Evolutionary conservation across 495 filamentous ascomycete species (phyloP), one percentile per base, ranked within the genome.

Genomic region (Pyronema domesticum): DNA sequence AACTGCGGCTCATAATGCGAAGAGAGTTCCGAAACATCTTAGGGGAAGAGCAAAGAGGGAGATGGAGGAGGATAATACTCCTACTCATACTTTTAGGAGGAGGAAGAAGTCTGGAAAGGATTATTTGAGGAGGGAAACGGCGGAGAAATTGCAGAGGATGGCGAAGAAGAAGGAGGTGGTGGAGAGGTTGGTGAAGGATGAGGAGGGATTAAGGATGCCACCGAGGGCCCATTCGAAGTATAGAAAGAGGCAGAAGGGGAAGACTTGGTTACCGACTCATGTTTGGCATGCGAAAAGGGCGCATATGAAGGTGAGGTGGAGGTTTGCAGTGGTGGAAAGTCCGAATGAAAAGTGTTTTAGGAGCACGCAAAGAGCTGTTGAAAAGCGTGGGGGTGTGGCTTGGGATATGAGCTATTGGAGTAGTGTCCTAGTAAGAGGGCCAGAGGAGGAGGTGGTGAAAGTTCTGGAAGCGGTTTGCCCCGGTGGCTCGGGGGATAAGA

Each of bases 351-450:
- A 98, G 69, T 80, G 80, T 51, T 95, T 94, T 67, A 73, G 91
- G 15, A 78, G 82, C 37, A 91, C 86, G 1, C 89, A 95, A 69
- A 75, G 93, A 37, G 84, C 88, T n/a, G 75, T 73, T 37, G 71
- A 74, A 40, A 70, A 71, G 49, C 72, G 74, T 10, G 79, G 78
- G 14, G 72, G 81, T 14, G 74, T 89, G 8, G 82, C 77, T 3
- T 98, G 93, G 89, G 91, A 98, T 70, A 86, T 80, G 77, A 95
- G 89, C 63, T 98, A 95, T 65, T 85, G 91, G 70, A 80, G 85
- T 65, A 95, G 86, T 1, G 80, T 94, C 58, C 75, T 80, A 35
- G 60, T 95, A 1, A 82, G 83, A 54, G 91, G 93, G 6, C 65
- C 70, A 3, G 74, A 78, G 42, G 61, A 69, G 10, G 80, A 77